phyloP scores from a whole-genome alignment of 2,329 filamentous ascomycete genomes.

The Exophiala oligosperma region DNA sequence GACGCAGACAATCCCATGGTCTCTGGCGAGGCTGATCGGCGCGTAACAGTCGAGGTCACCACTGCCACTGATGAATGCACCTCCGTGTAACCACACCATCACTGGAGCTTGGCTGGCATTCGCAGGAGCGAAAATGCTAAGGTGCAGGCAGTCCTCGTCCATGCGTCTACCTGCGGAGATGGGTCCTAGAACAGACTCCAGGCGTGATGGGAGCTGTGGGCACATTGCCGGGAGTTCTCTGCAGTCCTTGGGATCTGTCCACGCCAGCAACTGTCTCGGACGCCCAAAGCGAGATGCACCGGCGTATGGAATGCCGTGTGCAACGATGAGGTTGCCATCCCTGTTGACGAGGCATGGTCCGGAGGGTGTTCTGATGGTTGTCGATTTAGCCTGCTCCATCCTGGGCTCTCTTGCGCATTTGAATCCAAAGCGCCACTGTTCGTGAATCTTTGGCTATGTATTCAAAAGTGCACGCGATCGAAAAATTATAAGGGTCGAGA shows the following conservation, averaged over 20 bases:
- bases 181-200: slow-evolving; percentile 2
- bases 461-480: no score
- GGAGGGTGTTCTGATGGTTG: not conserved
- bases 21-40: slow-evolving; percentile 54
- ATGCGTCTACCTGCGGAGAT: slow-evolving; percentile 20
- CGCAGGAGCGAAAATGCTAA: slow-evolving; percentile 62
- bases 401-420: no score
- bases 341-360: not conserved
- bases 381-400: not conserved
- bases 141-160: slow-evolving; percentile 60
- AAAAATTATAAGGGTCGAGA: no score
- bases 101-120: slow-evolving; percentile 51
- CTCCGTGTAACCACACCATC: slow-evolving; percentile 62
- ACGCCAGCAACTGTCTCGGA: not conserved
- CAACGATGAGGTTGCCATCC: slow-evolving; percentile 1
- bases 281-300: slow-evolving; percentile 1
- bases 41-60: slow-evolving; percentile 62
- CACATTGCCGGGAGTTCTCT: slow-evolving; percentile 39
- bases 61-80: slow-evolving; percentile 60
- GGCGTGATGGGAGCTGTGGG: slow-evolving; percentile 6
- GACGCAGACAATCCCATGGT: slow-evolving; percentile 54
- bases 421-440: no score
- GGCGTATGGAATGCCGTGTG: slow-evolving; percentile 5
- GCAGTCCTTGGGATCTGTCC: slow-evolving; percentile 34
- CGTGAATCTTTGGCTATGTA: no score